phyloP scores from a whole-genome alignment of 2,329 filamentous ascomycete genomes.

The Trichoderma koningiopsis region DNA sequence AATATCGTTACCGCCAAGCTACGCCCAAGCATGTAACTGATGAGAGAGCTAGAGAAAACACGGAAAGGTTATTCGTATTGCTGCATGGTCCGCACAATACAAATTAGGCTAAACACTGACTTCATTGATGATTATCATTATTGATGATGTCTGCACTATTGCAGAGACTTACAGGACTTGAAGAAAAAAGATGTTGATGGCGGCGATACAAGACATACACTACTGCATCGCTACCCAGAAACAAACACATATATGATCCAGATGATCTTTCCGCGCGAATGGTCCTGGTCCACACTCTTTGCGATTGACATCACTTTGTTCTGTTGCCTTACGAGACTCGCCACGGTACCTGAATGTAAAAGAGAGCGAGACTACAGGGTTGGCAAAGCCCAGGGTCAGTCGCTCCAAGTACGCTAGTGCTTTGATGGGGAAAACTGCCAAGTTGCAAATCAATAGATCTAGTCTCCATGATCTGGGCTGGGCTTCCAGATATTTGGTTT shows the following conservation, averaged over 20 bases:
- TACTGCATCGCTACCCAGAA: neutral
- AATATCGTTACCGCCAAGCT: neutral
- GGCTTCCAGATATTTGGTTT: neutral
- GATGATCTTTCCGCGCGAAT: neutral
- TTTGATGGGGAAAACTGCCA: neutral
- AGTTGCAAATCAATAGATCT: slow-evolving; percentile 15
- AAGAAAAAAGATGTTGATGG: neutral
- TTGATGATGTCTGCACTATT: neutral
- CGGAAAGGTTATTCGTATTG: neutral
- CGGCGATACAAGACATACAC: neutral
- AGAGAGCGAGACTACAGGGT: neutral
- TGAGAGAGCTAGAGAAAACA: neutral
- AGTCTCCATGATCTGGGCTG: slow-evolving; percentile 7
- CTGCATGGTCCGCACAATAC: too few relatives aligned
- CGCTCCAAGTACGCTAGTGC: neutral
- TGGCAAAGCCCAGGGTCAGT: neutral
- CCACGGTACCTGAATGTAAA: neutral
- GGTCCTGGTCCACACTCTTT: neutral
- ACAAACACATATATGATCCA: neutral
- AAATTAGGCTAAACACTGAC: neutral
- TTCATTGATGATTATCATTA: neutral
- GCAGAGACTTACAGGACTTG: neutral
- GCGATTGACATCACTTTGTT: neutral
- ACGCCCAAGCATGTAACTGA: too few relatives aligned
- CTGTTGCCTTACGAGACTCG: neutral